A percentile compares a stretch with the other conserved stretches of the same genome.
These are phyloP conservation scores for Leccinum truebloodii DNA, from an alignment of 768 basidiomycete species.

Conservation along the genomic window DNA sequence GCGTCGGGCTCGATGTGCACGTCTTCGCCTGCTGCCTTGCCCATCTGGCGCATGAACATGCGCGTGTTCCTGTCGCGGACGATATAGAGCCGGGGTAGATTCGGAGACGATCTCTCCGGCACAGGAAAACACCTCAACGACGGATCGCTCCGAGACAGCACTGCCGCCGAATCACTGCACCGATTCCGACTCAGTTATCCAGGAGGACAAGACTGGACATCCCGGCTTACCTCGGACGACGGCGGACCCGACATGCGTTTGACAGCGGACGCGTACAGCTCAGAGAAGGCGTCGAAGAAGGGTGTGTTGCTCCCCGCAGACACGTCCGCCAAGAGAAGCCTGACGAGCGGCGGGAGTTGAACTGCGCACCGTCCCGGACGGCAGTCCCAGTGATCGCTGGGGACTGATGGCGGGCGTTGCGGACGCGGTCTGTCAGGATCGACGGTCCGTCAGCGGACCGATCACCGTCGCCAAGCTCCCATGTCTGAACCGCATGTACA, in stretches of 20 bases:
- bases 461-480: neutral
- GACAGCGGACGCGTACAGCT: conserved; percentile 25
- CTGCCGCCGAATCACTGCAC: conserved; percentile 46
- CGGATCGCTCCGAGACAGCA: conserved; percentile 21
- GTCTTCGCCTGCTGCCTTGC: conserved; percentile 50
- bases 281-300: conserved; percentile 56
- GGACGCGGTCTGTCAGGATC: conserved; percentile 13
- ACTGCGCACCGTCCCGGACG: conserved; percentile 54
- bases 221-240: conserved; percentile 49
- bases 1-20: conserved; percentile 36
- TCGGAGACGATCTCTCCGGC: neutral
- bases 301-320: conserved; percentile 92
- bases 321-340: conserved; percentile 92
- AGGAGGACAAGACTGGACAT: neutral
- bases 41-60: conserved; percentile 50
- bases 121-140: conserved; percentile 51
- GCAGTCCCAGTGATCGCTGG: conserved; percentile 63
- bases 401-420: conserved; percentile 57
- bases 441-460: conserved; percentile 1
- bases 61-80: conserved; percentile 28
- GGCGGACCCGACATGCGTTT: conserved; percentile 38
- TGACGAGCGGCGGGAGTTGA: conserved; percentile 77
- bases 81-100: neutral
- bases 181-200: neutral
- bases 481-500: neutral